A percentile compares a stretch with the other conserved stretches of the same genome.
Conservation (phyloP, 2,329 filamentous ascomycete species). For the Aspergillus jensenii region DNA sequence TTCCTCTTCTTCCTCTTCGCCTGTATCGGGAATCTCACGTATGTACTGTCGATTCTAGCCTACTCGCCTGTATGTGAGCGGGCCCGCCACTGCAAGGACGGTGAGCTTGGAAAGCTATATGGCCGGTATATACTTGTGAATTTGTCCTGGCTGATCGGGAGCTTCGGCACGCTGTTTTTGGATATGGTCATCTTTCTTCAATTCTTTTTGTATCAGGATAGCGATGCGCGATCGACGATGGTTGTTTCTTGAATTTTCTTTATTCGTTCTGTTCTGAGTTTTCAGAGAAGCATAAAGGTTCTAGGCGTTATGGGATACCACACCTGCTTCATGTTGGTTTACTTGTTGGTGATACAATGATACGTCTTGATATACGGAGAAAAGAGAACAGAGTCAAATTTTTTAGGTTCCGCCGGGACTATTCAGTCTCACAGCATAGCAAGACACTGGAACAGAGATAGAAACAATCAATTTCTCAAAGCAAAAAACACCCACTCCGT, state of each 20-base stretch:
- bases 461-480: background rate
- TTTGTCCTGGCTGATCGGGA: slow-evolving; percentile 84
- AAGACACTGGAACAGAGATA: background rate
- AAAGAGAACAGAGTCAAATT: background rate
- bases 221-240: slow-evolving; percentile 8
- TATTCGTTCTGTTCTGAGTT: background rate
- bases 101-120: slow-evolving; percentile 69
- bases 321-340: background rate
- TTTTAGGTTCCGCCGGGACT: background rate
- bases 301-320: background rate
- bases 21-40: slow-evolving; percentile 91
- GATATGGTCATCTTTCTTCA: slow-evolving; percentile 87
- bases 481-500: background rate
- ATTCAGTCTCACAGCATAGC: background rate
- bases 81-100: slow-evolving; percentile 55
- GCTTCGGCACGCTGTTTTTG: slow-evolving; percentile 79
- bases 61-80: slow-evolving; percentile 71
- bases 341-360: background rate
- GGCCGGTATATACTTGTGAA: slow-evolving; percentile 84
- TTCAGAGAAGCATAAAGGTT: background rate
- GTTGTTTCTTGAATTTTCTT: background rate
- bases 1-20: slow-evolving; percentile 97
- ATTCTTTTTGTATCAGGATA: slow-evolving; percentile 77
- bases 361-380: background rate
- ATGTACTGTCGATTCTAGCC: slow-evolving; percentile 86